Percentiles rank a stretch among this genome's conserved stretches.
These are phyloP conservation scores for Boletus bicolor DNA, from an alignment of 768 basidiomycete genomes.

Conservation along the genomic window DNA sequence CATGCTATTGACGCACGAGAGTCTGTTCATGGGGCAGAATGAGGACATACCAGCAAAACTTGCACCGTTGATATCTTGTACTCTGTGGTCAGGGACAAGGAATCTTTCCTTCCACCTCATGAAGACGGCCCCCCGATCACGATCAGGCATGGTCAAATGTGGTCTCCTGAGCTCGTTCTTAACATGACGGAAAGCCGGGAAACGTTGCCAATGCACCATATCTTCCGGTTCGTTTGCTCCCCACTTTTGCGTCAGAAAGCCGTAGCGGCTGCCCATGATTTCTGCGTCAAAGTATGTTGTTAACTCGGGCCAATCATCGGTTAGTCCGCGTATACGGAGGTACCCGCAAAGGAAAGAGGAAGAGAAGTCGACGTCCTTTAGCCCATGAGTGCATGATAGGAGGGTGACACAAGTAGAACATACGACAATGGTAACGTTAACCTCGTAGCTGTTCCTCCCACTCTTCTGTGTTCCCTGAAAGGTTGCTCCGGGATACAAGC, in stretches of 20 bases:
- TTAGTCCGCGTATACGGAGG: slow-evolving; percentile 87
- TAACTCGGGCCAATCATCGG: slow-evolving; percentile 91
- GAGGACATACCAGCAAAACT: slow-evolving; percentile 80
- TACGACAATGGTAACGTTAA: slow-evolving; percentile 88
- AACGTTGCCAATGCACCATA: slow-evolving; percentile 91
- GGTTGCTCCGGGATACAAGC: slow-evolving; percentile 82
- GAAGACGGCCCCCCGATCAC: slow-evolving; percentile 80
- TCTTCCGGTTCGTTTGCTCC: slow-evolving; percentile 91
- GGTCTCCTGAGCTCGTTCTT: slow-evolving; percentile 77
- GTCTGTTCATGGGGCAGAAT: not conserved
- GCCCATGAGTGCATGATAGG: slow-evolving; percentile 3
- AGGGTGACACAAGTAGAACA: slow-evolving; percentile 33
- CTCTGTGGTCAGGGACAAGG: slow-evolving; percentile 90
- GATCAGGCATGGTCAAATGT: slow-evolving; percentile 70
- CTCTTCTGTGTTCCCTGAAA: slow-evolving; percentile 94
- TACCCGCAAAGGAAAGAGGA: slow-evolving; percentile 88
- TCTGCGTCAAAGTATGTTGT: slow-evolving; percentile 98
- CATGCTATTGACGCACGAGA: slow-evolving; percentile 2
- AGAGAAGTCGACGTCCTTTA: slow-evolving; percentile 84
- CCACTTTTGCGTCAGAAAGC: slow-evolving; percentile 88
- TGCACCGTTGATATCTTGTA: slow-evolving; percentile 91
- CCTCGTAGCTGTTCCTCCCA: slow-evolving; percentile 92
- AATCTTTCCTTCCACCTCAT: slow-evolving; percentile 98
- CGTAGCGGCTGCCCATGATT: slow-evolving; percentile 87
- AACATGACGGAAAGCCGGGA: slow-evolving; percentile 85